Conservation (phyloP, 2,329 filamentous ascomycete genomes). For the Penicillium sp. region DNA sequence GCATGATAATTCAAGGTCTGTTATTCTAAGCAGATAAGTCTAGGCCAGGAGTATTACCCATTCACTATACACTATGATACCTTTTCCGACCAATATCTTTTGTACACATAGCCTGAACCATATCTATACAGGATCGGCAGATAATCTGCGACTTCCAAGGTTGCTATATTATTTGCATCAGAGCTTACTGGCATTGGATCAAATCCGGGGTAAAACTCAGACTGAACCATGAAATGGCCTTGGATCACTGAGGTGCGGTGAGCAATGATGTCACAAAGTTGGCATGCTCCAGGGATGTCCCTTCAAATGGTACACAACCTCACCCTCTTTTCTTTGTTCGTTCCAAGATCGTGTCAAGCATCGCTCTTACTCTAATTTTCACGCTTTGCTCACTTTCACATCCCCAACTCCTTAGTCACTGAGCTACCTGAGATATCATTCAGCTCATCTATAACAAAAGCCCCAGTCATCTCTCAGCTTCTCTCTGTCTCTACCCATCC, state of each 20-base stretch:
- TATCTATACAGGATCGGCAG: neutral
- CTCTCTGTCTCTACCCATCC: neutral
- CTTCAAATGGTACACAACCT: neutral
- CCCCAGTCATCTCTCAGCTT: neutral
- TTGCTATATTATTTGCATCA: neutral
- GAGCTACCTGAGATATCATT: neutral
- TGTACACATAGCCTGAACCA: neutral
- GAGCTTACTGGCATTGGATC: neutral
- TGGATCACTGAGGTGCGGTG: neutral
- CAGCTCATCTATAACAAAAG: neutral
- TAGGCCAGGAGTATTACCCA: neutral
- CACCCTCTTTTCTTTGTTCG: neutral
- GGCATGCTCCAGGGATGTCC: neutral
- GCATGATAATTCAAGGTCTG: neutral
- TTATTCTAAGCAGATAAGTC: neutral
- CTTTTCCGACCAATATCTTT: neutral
- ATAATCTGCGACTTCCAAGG: neutral
- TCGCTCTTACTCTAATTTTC: neutral
- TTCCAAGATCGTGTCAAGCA: neutral
- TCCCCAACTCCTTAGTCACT: neutral
- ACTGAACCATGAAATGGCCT: neutral
- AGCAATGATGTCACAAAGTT: constrained; percentile 5
- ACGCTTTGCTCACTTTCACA: neutral
- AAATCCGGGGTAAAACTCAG: neutral
- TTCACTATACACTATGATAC: neutral